phyloP scores from a whole-genome alignment of 768 basidiomycete genomes.

The Dacryopinax primogenitus region DNA sequence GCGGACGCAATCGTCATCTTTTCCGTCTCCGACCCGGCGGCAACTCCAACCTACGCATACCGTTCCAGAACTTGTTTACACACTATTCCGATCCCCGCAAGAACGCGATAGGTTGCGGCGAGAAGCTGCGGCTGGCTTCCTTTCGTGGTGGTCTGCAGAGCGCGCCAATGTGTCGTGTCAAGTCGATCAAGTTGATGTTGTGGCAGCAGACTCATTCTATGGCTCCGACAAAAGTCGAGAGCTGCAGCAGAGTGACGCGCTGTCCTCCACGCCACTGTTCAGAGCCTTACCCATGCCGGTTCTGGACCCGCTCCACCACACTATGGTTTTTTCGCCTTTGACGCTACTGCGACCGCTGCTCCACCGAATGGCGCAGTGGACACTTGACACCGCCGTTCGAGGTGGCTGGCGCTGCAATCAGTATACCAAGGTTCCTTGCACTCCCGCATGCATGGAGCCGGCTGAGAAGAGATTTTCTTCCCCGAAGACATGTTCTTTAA shows the following conservation, averaged over 20 bases:
- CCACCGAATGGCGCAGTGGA: background rate
- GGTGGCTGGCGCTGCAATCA: background rate
- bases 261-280: background rate
- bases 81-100: background rate
- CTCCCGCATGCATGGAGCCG: background rate
- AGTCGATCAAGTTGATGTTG: background rate
- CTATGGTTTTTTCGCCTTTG: background rate
- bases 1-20: background rate
- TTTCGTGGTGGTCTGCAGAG: background rate
- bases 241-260: background rate
- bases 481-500: background rate
- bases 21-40: background rate
- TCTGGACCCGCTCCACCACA: background rate
- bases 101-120: background rate
- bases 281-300: background rate
- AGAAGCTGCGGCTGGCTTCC: background rate
- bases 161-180: too few species aligned
- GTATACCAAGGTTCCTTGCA: background rate
- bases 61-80: background rate
- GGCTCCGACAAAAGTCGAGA: background rate
- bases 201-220: background rate
- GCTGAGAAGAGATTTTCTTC: background rate
- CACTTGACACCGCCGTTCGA: background rate
- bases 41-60: background rate
- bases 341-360: background rate